Evolutionary conservation across 2,329 filamentous ascomycete species (phyloP), one percentile per base, ranked within the genome.

Genomic region (Fulvia fulva): DNA sequence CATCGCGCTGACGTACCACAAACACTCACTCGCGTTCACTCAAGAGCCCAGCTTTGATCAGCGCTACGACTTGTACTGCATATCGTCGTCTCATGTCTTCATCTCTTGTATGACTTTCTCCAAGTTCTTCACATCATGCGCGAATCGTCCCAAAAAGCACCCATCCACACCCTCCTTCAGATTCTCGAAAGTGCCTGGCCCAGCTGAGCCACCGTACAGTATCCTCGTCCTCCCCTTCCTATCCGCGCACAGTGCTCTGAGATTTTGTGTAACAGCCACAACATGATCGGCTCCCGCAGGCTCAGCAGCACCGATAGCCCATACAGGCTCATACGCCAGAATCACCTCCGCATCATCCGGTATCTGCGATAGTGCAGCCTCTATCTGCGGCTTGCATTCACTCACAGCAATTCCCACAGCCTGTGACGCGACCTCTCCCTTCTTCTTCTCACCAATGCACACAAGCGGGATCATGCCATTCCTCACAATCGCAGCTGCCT

Each of bases 271-370:
- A 1, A 94, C 89, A 37, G 79, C 81, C 3, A 87, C 81, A 0
- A 95, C 88, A 70, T 95, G 87, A 61, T 87, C 85, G 19, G 86
- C 82, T 7, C 81, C 81, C 0, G 90, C 90, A 2, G 90, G 90
- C 67, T 87, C 78, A 1, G 81, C 77, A 9, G 89, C 86, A 0
- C 90, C 90, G 73, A 94, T 95, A 0, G 90, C 90, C 90, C 90
- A 95, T 1, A 94, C 89, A 7, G 90, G 90, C 77, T 95, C 90
- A 70, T 95, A 95, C 0, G 90, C 90, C 57, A 95, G 80, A 6
- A 93, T 83, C 5, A 94, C 81, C 50, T 91, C 87, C 0, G 85
- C 83, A 16, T 84, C 78, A 11, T 78, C 77, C 0, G 85, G 81
- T 7, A 93, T 76, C 0, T 79, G 81, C 0, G 76, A 76, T 53